Percentiles rank a stretch among this genome's conserved stretches.
phyloP scores from a whole-genome alignment of 495 filamentous ascomycete genomes.

The Talaromyces stipitatus region DNA sequence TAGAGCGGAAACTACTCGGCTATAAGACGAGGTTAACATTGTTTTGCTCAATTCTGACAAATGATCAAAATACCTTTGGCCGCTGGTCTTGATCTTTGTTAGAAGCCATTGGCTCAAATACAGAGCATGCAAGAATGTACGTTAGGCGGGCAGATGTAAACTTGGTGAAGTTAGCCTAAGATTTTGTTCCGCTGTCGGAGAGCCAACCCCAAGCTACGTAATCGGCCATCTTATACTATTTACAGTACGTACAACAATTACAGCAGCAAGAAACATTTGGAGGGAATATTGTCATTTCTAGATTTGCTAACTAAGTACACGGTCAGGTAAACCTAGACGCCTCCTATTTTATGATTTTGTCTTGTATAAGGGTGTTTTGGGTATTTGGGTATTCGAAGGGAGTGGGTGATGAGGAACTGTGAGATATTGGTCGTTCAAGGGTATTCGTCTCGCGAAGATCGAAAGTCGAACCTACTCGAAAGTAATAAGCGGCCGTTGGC shows the following conservation, averaged over 20 bases:
- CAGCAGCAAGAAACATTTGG: neutral
- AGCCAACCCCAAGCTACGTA: neutral
- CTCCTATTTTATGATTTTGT: conserved; percentile 20
- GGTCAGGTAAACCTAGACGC: conserved; percentile 17
- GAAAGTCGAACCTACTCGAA: no score
- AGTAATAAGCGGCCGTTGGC: neutral
- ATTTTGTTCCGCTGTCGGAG: conserved; percentile 1
- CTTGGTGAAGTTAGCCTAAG: neutral
- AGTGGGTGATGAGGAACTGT: neutral
- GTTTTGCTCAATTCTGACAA: neutral
- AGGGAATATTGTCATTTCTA: conserved; percentile 11
- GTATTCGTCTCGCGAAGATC: neutral
- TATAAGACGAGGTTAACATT: conserved; percentile 34
- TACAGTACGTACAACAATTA: neutral
- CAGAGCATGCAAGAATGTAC: neutral
- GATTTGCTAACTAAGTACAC: conserved; percentile 9
- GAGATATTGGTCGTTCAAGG: neutral
- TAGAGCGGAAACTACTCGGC: conserved; percentile 76
- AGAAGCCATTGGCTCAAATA: conserved; percentile 29
- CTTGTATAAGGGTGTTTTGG: conserved; percentile 4
- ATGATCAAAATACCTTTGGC: conserved; percentile 28
- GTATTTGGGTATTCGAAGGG: neutral
- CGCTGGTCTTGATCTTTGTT: conserved; percentile 27
- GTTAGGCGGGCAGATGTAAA: neutral
- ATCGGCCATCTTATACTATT: neutral